Percentiles rank a stretch among this genome's conserved stretches.
phyloP scores from a whole-genome alignment of 805 yeast species.

The Zygosaccharomyces kombuchaensis region DNA sequence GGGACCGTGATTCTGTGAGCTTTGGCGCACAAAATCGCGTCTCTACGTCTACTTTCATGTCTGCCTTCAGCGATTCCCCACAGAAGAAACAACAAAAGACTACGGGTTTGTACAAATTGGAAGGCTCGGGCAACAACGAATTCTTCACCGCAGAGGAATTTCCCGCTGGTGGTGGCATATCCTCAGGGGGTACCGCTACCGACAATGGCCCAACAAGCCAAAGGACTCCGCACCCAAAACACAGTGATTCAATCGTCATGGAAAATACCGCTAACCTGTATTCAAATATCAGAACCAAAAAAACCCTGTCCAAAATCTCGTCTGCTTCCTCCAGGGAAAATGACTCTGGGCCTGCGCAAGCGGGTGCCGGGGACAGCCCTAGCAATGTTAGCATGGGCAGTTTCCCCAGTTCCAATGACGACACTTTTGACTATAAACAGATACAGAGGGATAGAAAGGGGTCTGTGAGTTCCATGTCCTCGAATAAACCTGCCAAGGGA shows the following conservation, averaged over 20 bases:
- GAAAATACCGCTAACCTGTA: not conserved
- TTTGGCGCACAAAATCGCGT: slow-evolving; percentile 12
- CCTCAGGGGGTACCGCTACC: not conserved
- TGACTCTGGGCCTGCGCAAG: slow-evolving; percentile 1
- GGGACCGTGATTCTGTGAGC: not conserved
- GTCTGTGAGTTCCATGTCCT: not conserved
- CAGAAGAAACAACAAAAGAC: slow-evolving; percentile 22
- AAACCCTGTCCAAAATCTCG: slow-evolving; percentile 15
- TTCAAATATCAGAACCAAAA: slow-evolving; percentile 13
- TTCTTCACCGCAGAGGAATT: slow-evolving; percentile 33
- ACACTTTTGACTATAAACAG: slow-evolving; percentile 12
- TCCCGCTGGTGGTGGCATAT: slow-evolving; percentile 4
- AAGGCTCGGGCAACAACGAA: slow-evolving; percentile 26
- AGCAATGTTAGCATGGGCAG: slow-evolving; percentile 13
- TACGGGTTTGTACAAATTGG: slow-evolving; percentile 26
- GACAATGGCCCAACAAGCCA: not conserved
- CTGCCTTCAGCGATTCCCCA: slow-evolving; percentile 29
- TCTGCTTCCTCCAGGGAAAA: slow-evolving; percentile 11
- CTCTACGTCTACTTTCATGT: slow-evolving; percentile 22
- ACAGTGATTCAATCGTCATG: not conserved
- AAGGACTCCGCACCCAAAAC: not conserved
- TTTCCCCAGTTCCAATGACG: slow-evolving; percentile 11
- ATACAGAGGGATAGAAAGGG: not conserved
- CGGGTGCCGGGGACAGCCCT: slow-evolving; percentile 7
- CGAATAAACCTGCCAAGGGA: not conserved